These are phyloP conservation scores for Calonectria pseudoreteaudii DNA, from an alignment of 2,329 filamentous ascomycete genomes.

Conservation along the genomic window DNA sequence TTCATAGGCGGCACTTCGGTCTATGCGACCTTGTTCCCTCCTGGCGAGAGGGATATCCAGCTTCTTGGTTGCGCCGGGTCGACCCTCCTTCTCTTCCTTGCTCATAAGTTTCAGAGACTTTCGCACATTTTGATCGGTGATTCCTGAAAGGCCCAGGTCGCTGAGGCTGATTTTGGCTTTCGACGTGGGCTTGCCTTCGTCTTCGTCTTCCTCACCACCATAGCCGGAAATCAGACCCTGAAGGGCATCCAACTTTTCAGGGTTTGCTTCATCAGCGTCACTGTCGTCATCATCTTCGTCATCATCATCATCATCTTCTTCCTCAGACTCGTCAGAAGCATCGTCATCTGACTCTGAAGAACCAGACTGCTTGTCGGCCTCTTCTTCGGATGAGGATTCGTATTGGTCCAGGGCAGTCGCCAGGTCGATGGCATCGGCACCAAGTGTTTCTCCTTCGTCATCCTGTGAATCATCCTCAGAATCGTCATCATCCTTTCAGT, in stretches of 20 bases:
- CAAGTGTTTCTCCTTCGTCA: slow-evolving; percentile 69
- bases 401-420: slow-evolving; percentile 68
- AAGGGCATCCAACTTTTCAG: slow-evolving; percentile 72
- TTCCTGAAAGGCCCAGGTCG: slow-evolving; percentile 77
- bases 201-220: slow-evolving; percentile 71
- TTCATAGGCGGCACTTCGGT: slow-evolving; percentile 85
- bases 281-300: slow-evolving; percentile 63
- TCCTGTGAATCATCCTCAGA: slow-evolving; percentile 66
- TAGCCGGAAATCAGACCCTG: slow-evolving; percentile 78
- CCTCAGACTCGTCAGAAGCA: slow-evolving; percentile 53
- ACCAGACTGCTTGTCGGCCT: slow-evolving; percentile 58
- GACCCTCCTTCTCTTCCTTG: slow-evolving; percentile 67
- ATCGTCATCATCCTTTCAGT: slow-evolving; percentile 63
- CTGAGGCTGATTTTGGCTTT: slow-evolving; percentile 79
- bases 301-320: slow-evolving; percentile 62
- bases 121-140: slow-evolving; percentile 81
- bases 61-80: slow-evolving; percentile 68
- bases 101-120: slow-evolving; percentile 82
- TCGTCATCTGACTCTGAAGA: slow-evolving; percentile 59
- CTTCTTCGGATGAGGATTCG: slow-evolving; percentile 62
- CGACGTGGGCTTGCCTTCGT: slow-evolving; percentile 55
- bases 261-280: slow-evolving; percentile 62
- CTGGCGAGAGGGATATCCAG: slow-evolving; percentile 86
- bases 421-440: slow-evolving; percentile 70
- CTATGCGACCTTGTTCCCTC: slow-evolving; percentile 86